Conservation (phyloP, 257 asterid genomes). For the Salvia splendens region DNA sequence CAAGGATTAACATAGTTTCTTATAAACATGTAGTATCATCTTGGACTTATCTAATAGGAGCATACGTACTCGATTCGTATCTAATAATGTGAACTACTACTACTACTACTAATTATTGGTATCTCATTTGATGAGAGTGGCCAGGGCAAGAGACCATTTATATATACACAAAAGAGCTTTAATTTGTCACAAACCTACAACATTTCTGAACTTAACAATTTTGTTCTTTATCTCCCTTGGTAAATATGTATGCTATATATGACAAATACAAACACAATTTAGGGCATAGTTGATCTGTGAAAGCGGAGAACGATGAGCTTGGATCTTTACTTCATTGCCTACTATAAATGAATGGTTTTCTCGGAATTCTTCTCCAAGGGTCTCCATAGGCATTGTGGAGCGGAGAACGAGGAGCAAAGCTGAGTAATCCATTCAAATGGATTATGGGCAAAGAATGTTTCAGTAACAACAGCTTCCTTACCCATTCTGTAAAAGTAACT, state of each 20-base stretch:
- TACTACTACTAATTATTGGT: too few species aligned
- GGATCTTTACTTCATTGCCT: conserved; percentile 52
- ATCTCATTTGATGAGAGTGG: too few species aligned
- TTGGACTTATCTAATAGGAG: neutral
- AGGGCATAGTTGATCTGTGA: conserved; percentile 56
- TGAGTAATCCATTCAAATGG: too few species aligned
- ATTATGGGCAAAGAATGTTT: neutral
- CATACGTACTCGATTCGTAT: neutral
- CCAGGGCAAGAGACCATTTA: too few species aligned
- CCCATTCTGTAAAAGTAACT: conserved; percentile 73
- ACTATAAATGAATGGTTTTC: conserved; percentile 52
- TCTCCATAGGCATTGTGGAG: conserved; percentile 74
- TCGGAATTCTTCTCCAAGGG: conserved; percentile 66
- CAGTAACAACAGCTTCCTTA: conserved; percentile 23
- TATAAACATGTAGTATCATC: neutral
- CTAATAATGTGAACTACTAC: neutral
- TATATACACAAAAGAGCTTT: too few species aligned
- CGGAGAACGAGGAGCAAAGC: too few species aligned
- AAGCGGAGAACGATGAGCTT: conserved; percentile 72
- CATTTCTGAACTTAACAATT: conserved; percentile 15
- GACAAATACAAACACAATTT: conserved; percentile 40
- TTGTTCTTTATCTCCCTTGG: neutral
- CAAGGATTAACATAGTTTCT: neutral
- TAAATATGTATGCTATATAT: conserved; percentile 18
- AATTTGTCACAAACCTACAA: conserved; percentile 20